A percentile compares a stretch with the other conserved stretches of the same genome.
phyloP scores from a whole-genome alignment of 371 early-diverging fungal genomes.

The Capillidium rhysosporum region DNA sequence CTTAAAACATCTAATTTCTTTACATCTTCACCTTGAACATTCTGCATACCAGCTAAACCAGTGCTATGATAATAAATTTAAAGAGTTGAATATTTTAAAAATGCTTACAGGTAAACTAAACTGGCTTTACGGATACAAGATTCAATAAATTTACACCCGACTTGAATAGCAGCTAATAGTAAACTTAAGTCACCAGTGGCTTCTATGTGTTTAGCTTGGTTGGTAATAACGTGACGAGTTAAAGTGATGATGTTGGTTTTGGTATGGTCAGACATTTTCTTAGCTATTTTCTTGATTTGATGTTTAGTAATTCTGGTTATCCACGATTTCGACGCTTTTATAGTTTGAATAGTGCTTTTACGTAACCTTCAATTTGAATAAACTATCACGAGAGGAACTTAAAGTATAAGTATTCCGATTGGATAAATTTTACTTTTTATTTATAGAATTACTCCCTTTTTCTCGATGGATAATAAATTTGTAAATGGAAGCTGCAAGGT shows the following conservation, averaged over 20 bases:
- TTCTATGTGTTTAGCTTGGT: constrained; percentile 67
- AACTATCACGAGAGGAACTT: too few species aligned
- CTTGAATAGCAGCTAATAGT: constrained; percentile 72
- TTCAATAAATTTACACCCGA: constrained; percentile 94
- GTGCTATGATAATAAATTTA: constrained; percentile 20
- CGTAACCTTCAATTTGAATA: too few species aligned
- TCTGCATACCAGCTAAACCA: constrained; percentile 70
- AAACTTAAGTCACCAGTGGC: constrained; percentile 90
- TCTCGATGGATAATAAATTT: too few species aligned
- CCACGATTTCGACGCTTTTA: too few species aligned
- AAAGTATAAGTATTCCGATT: too few species aligned
- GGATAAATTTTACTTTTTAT: too few species aligned
- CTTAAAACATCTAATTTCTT: constrained; percentile 93
- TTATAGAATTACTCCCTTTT: too few species aligned
- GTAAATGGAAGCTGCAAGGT: too few species aligned
- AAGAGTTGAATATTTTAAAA: neutral
- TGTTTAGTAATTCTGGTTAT: too few species aligned
- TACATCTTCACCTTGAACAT: constrained; percentile 88
- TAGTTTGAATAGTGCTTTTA: too few species aligned
- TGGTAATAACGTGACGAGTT: constrained; percentile 76
- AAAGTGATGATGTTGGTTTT: constrained; percentile 81
- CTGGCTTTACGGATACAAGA: constrained; percentile 91
- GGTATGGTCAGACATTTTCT: constrained; percentile 11
- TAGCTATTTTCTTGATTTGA: neutral
- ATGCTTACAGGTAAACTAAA: constrained; percentile 72